A percentile compares a stretch with the other conserved stretches of the same genome.
Evolutionary conservation across 1,284 basidiomycete genomes (phyloP).

Genomic region (Ganoderma meredithae): DNA sequence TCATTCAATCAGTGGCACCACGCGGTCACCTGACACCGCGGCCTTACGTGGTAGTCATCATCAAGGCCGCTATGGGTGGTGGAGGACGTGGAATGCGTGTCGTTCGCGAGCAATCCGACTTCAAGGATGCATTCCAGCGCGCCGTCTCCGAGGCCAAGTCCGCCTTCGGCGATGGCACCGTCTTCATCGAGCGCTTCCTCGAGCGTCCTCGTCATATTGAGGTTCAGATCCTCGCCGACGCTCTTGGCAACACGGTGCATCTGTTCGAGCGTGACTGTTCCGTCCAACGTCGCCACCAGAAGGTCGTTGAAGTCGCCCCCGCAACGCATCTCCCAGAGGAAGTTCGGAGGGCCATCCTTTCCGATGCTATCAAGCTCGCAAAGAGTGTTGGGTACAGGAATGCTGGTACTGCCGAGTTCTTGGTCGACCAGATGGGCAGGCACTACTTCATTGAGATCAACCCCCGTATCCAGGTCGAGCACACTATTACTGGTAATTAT

Average conservation of each 20-base stretch:
- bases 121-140: slow-evolving; percentile 90
- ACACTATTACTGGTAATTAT: slow-evolving; percentile 89
- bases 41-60: slow-evolving; percentile 69
- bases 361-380: slow-evolving; percentile 95
- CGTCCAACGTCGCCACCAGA: slow-evolving; percentile 97
- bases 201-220: slow-evolving; percentile 98
- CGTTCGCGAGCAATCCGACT: slow-evolving; percentile 91
- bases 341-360: slow-evolving; percentile 86
- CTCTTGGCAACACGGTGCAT: slow-evolving; percentile 92
- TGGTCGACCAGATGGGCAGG: slow-evolving; percentile 94
- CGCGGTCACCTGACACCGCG: slow-evolving; percentile 10
- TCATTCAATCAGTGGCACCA: neutral
- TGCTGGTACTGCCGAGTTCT: slow-evolving; percentile 96
- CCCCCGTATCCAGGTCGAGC: slow-evolving; percentile 98
- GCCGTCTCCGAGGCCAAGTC: slow-evolving; percentile 96
- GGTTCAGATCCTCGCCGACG: slow-evolving; percentile 94
- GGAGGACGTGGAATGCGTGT: slow-evolving; percentile 99
- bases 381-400: slow-evolving; percentile 94
- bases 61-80: slow-evolving; percentile 99
- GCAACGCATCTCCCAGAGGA: slow-evolving; percentile 94
- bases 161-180: slow-evolving; percentile 97
- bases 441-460: slow-evolving; percentile 99
- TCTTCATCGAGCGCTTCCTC: slow-evolving; percentile 98
- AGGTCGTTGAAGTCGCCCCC: slow-evolving; percentile 98
- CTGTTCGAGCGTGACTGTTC: slow-evolving; percentile 99